These are phyloP conservation scores for Monilinia vaccinii-corymbosi DNA, from an alignment of 2,329 filamentous ascomycete genomes.

Conservation along the genomic window DNA sequence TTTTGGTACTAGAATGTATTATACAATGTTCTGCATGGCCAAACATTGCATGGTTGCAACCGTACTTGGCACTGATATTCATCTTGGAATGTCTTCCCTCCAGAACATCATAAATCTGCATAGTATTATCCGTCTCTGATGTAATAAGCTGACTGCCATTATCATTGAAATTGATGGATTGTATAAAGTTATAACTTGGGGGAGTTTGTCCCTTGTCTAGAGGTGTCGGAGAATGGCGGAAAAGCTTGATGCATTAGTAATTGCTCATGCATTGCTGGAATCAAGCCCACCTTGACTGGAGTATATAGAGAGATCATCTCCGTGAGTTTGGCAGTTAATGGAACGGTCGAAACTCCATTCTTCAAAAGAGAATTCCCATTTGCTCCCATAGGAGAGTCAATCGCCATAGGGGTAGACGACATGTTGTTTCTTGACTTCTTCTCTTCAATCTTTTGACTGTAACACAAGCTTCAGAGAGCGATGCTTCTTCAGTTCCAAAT, in stretches of 20 bases:
- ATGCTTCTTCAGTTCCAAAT: too few species aligned
- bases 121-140: slow-evolving; percentile 85
- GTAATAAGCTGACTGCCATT: slow-evolving; percentile 87
- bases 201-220: slow-evolving; percentile 30
- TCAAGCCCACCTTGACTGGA: slow-evolving; percentile 60
- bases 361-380: slow-evolving; percentile 16
- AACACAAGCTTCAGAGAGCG: not conserved
- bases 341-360: slow-evolving; percentile 18
- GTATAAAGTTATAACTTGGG: slow-evolving; percentile 48
- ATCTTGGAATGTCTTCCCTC: slow-evolving; percentile 85
- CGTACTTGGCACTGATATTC: slow-evolving; percentile 92
- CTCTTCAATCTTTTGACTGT: not conserved
- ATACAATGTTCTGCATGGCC: slow-evolving; percentile 82
- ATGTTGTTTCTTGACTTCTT: slow-evolving; percentile 12
- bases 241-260: slow-evolving; percentile 38
- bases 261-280: slow-evolving; percentile 4
- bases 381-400: slow-evolving; percentile 27
- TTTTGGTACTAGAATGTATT: slow-evolving; percentile 91
- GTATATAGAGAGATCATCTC: slow-evolving; percentile 72
- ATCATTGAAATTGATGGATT: slow-evolving; percentile 95
- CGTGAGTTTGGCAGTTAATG: slow-evolving; percentile 51
- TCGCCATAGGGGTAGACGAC: slow-evolving; percentile 28
- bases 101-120: slow-evolving; percentile 90
- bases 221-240: slow-evolving; percentile 46
- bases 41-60: slow-evolving; percentile 87